These are phyloP conservation scores for Dacryopinax spathularia DNA, from an alignment of 768 basidiomycete genomes.

Conservation along the genomic window DNA sequence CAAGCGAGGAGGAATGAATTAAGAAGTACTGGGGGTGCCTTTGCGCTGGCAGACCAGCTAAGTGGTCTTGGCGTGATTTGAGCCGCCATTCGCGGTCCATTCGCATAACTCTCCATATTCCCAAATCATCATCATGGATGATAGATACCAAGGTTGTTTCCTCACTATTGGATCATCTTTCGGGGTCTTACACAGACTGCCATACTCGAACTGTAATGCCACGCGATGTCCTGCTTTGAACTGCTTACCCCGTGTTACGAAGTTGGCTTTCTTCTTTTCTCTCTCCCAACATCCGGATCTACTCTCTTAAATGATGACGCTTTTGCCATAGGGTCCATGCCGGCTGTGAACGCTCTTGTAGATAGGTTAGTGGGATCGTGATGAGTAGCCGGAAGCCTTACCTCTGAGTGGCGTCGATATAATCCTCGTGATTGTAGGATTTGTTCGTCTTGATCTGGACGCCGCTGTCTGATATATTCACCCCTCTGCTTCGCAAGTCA, in stretches of 20 bases:
- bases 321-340: neutral
- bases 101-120: neutral
- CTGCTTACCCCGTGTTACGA: too few relatives aligned
- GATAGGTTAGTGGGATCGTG: too few relatives aligned
- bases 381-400: conserved; percentile 18
- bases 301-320: neutral
- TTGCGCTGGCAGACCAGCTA: neutral
- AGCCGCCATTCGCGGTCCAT: neutral
- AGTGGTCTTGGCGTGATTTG: neutral
- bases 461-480: conserved; percentile 43
- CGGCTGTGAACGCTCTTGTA: neutral
- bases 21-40: neutral
- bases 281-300: neutral
- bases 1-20: conserved; percentile 33
- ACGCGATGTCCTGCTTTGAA: too few relatives aligned
- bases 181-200: neutral
- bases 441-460: conserved; percentile 51
- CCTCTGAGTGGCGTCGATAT: conserved; percentile 64
- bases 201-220: too few relatives aligned
- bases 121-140: too few relatives aligned
- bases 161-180: neutral
- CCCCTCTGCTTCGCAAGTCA: conserved; percentile 38
- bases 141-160: too few relatives aligned
- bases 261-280: neutral
- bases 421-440: conserved; percentile 45